A percentile compares a stretch with the other conserved stretches of the same genome.
phyloP scores from a whole-genome alignment of 1,284 basidiomycete genomes.

The Rhodotorula sp. region DNA sequence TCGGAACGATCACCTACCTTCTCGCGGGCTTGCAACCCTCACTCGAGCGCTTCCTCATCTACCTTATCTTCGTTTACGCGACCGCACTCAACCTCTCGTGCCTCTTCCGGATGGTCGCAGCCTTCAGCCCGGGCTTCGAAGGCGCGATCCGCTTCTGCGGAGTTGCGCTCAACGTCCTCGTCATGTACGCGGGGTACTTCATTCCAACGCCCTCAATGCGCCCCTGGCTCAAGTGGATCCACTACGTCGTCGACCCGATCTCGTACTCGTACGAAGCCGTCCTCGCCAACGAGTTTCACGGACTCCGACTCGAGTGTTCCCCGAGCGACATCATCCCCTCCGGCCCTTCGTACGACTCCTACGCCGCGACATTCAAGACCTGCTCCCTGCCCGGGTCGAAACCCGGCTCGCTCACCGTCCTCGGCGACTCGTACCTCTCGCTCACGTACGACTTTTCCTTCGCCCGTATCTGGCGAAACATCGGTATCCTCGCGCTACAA shows the following conservation, averaged over 20 bases:
- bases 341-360: slow-evolving; percentile 33
- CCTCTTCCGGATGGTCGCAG: slow-evolving; percentile 44
- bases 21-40: slow-evolving; percentile 42
- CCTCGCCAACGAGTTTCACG: slow-evolving; percentile 43
- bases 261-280: slow-evolving; percentile 44
- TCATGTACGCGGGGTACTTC: slow-evolving; percentile 45
- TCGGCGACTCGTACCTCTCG: slow-evolving; percentile 49
- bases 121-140: slow-evolving; percentile 43
- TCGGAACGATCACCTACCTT: slow-evolving; percentile 44
- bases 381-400: slow-evolving; percentile 51
- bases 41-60: slow-evolving; percentile 31
- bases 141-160: slow-evolving; percentile 46
- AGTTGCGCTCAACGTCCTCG: slow-evolving; percentile 43
- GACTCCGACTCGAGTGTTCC: slow-evolving; percentile 61
- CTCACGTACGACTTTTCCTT: slow-evolving; percentile 49
- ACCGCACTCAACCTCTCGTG: slow-evolving; percentile 43
- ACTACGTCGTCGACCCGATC: slow-evolving; percentile 42
- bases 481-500: slow-evolving; percentile 51
- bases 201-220: slow-evolving; percentile 44
- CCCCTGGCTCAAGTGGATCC: slow-evolving; percentile 43
- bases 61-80: slow-evolving; percentile 41
- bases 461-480: slow-evolving; percentile 52
- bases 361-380: slow-evolving; percentile 36
- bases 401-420: slow-evolving; percentile 47
- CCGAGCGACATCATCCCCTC: slow-evolving; percentile 64